Conservation (phyloP, 2,329 filamentous ascomycete genomes). For the Ophiocordyceps unilateralis region DNA sequence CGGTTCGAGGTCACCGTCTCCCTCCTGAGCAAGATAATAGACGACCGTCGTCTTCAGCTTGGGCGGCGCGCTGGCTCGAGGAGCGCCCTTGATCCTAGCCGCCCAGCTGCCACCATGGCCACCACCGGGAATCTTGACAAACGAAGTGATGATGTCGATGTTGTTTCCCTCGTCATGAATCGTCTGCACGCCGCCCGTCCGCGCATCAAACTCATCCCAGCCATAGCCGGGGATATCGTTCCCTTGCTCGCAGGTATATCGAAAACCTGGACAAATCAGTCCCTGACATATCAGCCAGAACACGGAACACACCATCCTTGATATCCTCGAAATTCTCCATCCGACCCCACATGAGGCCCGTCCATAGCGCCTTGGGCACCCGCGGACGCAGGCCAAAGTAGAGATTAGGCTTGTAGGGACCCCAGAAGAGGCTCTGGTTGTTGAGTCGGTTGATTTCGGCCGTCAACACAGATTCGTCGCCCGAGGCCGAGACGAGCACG, state of each 20-base stretch:
- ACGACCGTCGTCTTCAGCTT: conserved; percentile 61
- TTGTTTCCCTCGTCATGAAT: conserved; percentile 82
- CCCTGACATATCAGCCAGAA: background rate
- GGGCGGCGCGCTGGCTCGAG: conserved; percentile 48
- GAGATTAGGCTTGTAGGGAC: conserved; percentile 81
- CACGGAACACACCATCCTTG: conserved; percentile 43
- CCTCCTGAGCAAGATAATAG: conserved; percentile 73
- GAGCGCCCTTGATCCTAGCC: conserved; percentile 66
- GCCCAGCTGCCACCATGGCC: conserved; percentile 82
- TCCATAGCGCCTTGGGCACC: conserved; percentile 62
- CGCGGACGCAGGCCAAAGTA: conserved; percentile 85
- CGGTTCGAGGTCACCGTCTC: conserved; percentile 42
- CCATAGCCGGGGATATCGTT: conserved; percentile 90
- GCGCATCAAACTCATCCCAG: conserved; percentile 92
- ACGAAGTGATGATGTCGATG: conserved; percentile 81
- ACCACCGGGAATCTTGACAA: conserved; percentile 83
- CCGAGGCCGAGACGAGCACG: conserved; percentile 10
- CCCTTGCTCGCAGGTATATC: conserved; percentile 91
- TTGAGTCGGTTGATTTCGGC: conserved; percentile 34
- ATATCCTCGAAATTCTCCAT: conserved; percentile 63
- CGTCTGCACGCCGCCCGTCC: conserved; percentile 71
- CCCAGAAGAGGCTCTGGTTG: conserved; percentile 88
- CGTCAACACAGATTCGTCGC: conserved; percentile 22
- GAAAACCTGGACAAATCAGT: conserved; percentile 43
- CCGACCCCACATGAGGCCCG: conserved; percentile 76